Base-by-base conservation (phyloP, 306 rosid genomes). In the Malus sylvestris region DNA sequence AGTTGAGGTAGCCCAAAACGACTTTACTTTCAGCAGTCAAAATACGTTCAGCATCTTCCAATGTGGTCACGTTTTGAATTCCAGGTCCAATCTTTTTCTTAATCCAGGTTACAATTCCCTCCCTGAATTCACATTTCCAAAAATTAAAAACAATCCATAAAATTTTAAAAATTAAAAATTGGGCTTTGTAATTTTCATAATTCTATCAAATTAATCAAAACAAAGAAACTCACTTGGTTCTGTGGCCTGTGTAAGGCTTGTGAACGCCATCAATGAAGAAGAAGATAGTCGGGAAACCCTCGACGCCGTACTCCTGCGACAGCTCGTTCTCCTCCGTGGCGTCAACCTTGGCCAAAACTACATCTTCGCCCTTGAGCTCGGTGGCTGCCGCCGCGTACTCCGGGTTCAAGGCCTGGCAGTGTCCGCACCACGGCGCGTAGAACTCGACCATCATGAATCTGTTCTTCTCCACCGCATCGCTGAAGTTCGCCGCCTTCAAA, bases 391-490 rank as follows among this genome's bases (percentile, higher is more conserved):
- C 88, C 2, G 97, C 93, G 64, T 89, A 96, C 74, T 92, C 99
- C 0, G 99, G 99, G 5, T 97, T 93, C 80, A 96, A 62, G 8
- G 99, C 97, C 81, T 96, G 96, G 80, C 99, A 92, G 81, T 96
- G 99, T 10, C 98, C 99, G 64, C 99, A 96, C 99, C 99, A 96
- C 6, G 99, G 96, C 18, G 99, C 99, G 71, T 96, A 96, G 86
- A 96, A 96, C 78, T 96, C 98, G 15, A 96, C 99, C 96, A 96
- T 70, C 1, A 96, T 97, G 77, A 81, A 93, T 53, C 76, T 85
- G 42, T 91, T 89, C 13, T 81, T 89, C 82, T 86, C 85, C 10
- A 92, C 35, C 49, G 82, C 81, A 29, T 84, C 92, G 66, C 78
- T 89, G 89, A 96, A 96, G 70, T 96, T 96, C 30, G 81, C 81